Evolutionary conservation across 1,284 basidiomycete species (phyloP).

Genomic region (Trichosporon faecale): DNA sequence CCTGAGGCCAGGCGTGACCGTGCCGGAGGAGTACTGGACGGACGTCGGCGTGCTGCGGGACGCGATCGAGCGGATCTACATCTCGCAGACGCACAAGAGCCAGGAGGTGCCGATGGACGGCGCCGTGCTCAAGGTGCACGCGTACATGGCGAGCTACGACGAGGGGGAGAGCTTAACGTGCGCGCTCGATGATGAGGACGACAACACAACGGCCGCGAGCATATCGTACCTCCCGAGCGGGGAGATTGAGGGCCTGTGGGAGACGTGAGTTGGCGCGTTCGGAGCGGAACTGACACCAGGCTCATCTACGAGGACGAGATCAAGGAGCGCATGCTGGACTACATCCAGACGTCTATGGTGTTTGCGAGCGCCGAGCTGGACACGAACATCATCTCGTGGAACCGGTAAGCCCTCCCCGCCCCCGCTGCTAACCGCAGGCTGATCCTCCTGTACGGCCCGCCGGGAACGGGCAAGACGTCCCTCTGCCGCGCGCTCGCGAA

Average conservation of each 20-base stretch:
- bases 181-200: constrained; percentile 61
- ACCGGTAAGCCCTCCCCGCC: constrained; percentile 57
- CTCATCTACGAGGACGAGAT: constrained; percentile 86
- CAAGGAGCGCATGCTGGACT: constrained; percentile 82
- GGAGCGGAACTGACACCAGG: constrained; percentile 51
- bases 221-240: constrained; percentile 79
- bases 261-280: constrained; percentile 48
- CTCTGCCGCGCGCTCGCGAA: constrained; percentile 92
- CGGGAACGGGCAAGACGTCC: constrained; percentile 96
- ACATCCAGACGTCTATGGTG: constrained; percentile 87
- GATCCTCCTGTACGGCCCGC: constrained; percentile 90
- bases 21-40: constrained; percentile 30
- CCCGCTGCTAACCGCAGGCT: constrained; percentile 54
- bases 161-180: constrained; percentile 66
- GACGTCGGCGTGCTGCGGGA: constrained; percentile 65
- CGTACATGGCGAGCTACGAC: constrained; percentile 73
- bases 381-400: constrained; percentile 91
- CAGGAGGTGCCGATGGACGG: background rate
- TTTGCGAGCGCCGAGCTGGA: constrained; percentile 87
- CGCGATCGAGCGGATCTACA: constrained; percentile 73
- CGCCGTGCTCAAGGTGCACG: constrained; percentile 67
- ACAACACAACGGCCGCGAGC: constrained; percentile 77
- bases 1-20: background rate
- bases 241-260: constrained; percentile 83
- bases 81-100: constrained; percentile 52